Conservation (phyloP, 2,329 filamentous ascomycete species). For the Geoglossum cookeanum region DNA sequence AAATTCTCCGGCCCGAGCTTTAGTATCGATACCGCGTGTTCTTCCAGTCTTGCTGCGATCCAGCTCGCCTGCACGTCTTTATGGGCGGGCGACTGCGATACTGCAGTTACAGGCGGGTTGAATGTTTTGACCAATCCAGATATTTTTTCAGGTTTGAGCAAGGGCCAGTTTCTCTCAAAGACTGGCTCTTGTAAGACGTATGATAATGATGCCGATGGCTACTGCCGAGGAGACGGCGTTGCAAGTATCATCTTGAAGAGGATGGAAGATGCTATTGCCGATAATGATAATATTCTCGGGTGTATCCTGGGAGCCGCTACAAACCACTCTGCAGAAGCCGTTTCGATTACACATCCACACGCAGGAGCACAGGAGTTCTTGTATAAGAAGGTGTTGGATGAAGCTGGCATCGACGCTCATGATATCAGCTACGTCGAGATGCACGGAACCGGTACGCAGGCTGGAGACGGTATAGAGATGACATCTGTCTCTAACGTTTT, state of each 20-base stretch:
- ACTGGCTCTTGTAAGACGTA: conserved; percentile 64
- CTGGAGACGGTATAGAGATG: conserved; percentile 15
- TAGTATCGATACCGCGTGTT: conserved; percentile 62
- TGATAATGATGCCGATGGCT: conserved; percentile 62
- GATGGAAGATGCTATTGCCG: conserved; percentile 55
- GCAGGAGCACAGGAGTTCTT: conserved; percentile 20
- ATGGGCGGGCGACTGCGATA: conserved; percentile 61
- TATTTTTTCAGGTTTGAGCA: conserved; percentile 29
- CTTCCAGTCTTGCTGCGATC: conserved; percentile 52
- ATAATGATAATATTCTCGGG: conserved; percentile 39
- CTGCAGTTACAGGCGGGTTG: conserved; percentile 58
- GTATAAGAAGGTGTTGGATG: conserved; percentile 20
- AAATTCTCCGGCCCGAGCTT: conserved; percentile 56
- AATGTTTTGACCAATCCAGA: conserved; percentile 63
- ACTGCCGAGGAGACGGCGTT: conserved; percentile 62
- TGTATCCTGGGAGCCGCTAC: conserved; percentile 18
- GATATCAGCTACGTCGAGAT: conserved; percentile 16
- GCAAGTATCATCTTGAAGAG: conserved; percentile 62
- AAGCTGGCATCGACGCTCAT: conserved; percentile 21
- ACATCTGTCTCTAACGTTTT: conserved; percentile 26
- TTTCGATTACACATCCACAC: conserved; percentile 25
- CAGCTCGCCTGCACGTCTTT: conserved; percentile 54
- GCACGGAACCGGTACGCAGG: conserved; percentile 19
- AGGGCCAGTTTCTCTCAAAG: conserved; percentile 39
- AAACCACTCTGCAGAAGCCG: conserved; percentile 25